A percentile compares a stretch with the other conserved stretches of the same genome.
Conservation (phyloP, 768 basidiomycete genomes). For the Tylopilus intermedius region DNA sequence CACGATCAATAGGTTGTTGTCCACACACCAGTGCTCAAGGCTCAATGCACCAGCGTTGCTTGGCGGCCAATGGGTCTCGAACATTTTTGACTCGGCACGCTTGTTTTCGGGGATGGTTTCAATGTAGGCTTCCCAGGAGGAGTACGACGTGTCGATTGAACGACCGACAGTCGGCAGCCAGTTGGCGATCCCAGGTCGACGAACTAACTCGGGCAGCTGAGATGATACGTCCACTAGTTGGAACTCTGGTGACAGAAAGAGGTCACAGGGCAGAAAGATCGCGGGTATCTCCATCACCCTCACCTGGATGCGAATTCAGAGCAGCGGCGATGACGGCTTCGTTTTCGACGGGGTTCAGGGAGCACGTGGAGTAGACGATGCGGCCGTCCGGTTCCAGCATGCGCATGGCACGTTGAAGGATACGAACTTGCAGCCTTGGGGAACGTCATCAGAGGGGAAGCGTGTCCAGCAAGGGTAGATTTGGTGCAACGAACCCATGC, state of each 20-base stretch:
- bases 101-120: slow-evolving; percentile 45
- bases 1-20: neutral
- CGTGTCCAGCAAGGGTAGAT: neutral
- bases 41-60: slow-evolving; percentile 53
- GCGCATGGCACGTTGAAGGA: slow-evolving; percentile 88
- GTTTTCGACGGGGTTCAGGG: slow-evolving; percentile 94
- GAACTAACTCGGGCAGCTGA: slow-evolving; percentile 65
- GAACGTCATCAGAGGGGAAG: slow-evolving; percentile 6
- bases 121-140: slow-evolving; percentile 58
- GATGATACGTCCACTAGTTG: slow-evolving; percentile 73
- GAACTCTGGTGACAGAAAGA: slow-evolving; percentile 45
- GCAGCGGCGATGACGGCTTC: slow-evolving; percentile 92
- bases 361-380: slow-evolving; percentile 97
- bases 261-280: neutral
- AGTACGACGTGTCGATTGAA: slow-evolving; percentile 44
- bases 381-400: slow-evolving; percentile 77
- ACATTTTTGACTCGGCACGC: slow-evolving; percentile 54
- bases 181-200: slow-evolving; percentile 65
- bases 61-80: slow-evolving; percentile 78
- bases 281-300: neutral
- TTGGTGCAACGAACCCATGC: slow-evolving; percentile 56
- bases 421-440: slow-evolving; percentile 81
- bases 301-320: slow-evolving; percentile 65
- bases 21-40: slow-evolving; percentile 66
- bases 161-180: slow-evolving; percentile 77